Evolutionary conservation across 2,329 filamentous ascomycete genomes (phyloP), one percentile per base, ranked within the genome.

Genomic region (Penicillium sp.): DNA sequence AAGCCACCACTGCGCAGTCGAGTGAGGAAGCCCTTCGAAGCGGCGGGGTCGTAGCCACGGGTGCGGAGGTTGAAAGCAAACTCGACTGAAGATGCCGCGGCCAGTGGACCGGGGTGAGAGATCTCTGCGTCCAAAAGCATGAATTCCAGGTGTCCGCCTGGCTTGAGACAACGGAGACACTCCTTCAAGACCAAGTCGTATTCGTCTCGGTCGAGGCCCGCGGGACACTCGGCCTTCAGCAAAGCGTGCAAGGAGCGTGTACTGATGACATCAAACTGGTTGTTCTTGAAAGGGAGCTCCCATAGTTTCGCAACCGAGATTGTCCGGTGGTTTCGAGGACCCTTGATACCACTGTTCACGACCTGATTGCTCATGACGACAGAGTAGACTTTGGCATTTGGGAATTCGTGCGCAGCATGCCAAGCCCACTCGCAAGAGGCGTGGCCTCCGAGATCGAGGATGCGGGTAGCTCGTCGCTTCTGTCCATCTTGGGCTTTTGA

Each of bases 341-440:
- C 92, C 21, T 88, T 87, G 61, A 94, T 84, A 64, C 89, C 89
- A 53, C 82, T 84, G 70, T 89, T 89, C 63, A 86, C 85, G 24
- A 86, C 75, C 68, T 91, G 87, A 30, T 84, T 82, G 72, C 89
- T 88, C 58, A 87, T 90, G 30, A 88, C 89, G 48, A 93, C 90
- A 0, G 93, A 97, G 76, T 92, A 95, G 47, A 97, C 84, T 69
- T 90, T 91, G 50, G 89, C 83, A 68, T 90, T 87, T 15, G 90
- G 90, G 71, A 92, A 94, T 69, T 93, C 88, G 42, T 89, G 80
- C 1, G 94, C 91, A 51, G 91, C 89, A 68, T 94, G 87, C 94
- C 94, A 99, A 18, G 90, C 93, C 94, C 94, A 99, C 72, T 96
- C 91, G 68, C 91, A 93, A 12, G 89, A 85, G 0, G 88, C 81